Evolutionary conservation across 192 early-diverging fungal species (phyloP), one percentile per base, ranked within the genome.

Genomic region (Entomortierella beljakovae): DNA sequence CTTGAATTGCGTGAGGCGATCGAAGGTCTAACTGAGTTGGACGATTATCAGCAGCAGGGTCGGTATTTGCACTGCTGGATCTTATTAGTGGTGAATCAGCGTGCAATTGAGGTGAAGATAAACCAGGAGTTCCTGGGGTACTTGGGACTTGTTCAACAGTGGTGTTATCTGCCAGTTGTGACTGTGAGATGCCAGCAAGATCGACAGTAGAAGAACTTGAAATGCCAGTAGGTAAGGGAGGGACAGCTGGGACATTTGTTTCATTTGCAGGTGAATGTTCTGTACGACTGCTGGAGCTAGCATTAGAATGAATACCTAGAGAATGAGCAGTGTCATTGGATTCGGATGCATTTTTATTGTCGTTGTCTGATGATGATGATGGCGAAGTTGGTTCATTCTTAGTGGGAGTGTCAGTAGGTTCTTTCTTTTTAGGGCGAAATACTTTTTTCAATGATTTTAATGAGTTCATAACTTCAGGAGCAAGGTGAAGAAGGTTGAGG

Each of bases 21-120:
- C 73, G 73, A 26, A 51, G 58, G 16, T 54, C 57, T n/a, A 26
- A 40, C 49, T 68, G 65, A 9, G 73, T 68, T 2, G 72, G 72
- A 9, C 72, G 61, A 61, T 69, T 29, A 25, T 29, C 40, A 5
- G 57, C 65, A 4, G 20, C 53, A 23, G 34, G 22, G 18, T 43
- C 52, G 3, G 23, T 29, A n/a, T 29, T 63, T 0, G 48, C 16
- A 31, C 55, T 40, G 20, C 59, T 59, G 23, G 58, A 40, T 31
- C 37, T 62, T 51, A 68, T 57, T 38, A 68, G 23, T 18, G 64
- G 73, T n/a, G 73, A 62, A 16, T 76, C 35, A 11, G 18, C 31
- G 3, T 35, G 6, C 22, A 76, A 40, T 31, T 77, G 73, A 5
- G 73, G 73, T 23, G 56, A 68, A 7, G 57, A 37, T 0, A 60